Conservation (phyloP, 2,329 filamentous ascomycete genomes). For the Fusarium bactridioides region DNA sequence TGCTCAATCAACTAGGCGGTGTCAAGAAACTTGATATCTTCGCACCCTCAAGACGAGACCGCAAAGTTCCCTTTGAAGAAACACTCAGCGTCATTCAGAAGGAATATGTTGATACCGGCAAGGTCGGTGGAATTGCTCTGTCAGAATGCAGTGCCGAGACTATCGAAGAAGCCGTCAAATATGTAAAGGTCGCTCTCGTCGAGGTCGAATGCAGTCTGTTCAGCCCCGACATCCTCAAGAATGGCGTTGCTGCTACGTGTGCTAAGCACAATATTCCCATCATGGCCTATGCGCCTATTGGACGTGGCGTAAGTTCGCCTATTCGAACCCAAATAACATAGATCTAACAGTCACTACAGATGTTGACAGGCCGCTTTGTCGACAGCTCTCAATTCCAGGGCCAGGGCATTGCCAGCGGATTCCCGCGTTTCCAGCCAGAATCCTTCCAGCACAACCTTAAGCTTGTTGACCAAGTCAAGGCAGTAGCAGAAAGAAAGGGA, state of each 20-base stretch:
- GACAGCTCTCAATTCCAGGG: constrained; percentile 36
- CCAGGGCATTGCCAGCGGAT: constrained; percentile 28
- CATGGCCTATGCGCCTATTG: constrained; percentile 76
- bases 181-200: constrained; percentile 55
- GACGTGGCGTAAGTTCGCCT: constrained; percentile 55
- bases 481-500: constrained; percentile 66
- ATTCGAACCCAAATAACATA: not conserved
- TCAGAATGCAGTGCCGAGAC: constrained; percentile 60
- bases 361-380: constrained; percentile 43
- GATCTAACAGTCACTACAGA: constrained; percentile 32
- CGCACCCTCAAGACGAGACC: constrained; percentile 65
- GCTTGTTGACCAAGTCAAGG: constrained; percentile 65
- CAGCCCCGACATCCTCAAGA: constrained; percentile 56
- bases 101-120: constrained; percentile 61
- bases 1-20: constrained; percentile 59
- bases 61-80: constrained; percentile 53
- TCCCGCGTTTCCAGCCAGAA: constrained; percentile 69
- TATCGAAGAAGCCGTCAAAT: constrained; percentile 56
- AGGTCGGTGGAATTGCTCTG: constrained; percentile 60
- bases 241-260: constrained; percentile 63
- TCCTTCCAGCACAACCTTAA: constrained; percentile 71
- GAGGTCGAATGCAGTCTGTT: constrained; percentile 65
- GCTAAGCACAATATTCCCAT: constrained; percentile 72
- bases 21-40: constrained; percentile 69
- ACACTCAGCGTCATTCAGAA: constrained; percentile 53